phyloP scores from a whole-genome alignment of 2,329 filamentous ascomycete genomes.

The Taxawa tesnikishii region DNA sequence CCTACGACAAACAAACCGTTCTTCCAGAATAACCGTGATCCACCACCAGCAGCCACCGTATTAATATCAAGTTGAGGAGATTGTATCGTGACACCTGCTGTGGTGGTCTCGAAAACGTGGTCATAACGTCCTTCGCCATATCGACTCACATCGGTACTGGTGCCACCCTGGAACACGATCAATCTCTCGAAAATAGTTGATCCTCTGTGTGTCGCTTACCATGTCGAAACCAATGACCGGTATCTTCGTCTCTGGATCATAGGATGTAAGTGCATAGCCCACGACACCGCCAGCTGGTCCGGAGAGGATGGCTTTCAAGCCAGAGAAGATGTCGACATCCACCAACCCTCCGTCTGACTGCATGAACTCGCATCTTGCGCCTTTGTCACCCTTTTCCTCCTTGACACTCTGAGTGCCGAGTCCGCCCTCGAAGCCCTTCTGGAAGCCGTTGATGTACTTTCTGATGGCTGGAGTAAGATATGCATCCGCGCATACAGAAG shows the following conservation, averaged over 20 bases:
- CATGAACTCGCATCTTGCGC: slow-evolving; percentile 88
- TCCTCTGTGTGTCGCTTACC: too few relatives aligned
- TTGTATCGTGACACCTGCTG: slow-evolving; percentile 86
- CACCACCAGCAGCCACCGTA: slow-evolving; percentile 83
- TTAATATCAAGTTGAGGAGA: slow-evolving; percentile 90
- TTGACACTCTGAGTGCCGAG: slow-evolving; percentile 66
- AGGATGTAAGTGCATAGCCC: slow-evolving; percentile 83
- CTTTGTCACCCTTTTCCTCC: slow-evolving; percentile 49
- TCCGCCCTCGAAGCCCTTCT: slow-evolving; percentile 67
- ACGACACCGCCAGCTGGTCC: slow-evolving; percentile 90
- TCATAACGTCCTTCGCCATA: slow-evolving; percentile 73
- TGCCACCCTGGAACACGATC: too few relatives aligned
- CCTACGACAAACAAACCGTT: slow-evolving; percentile 87
- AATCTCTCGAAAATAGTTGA: too few relatives aligned
- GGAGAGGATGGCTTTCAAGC: slow-evolving; percentile 72
- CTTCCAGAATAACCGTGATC: slow-evolving; percentile 71
- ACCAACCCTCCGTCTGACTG: slow-evolving; percentile 66
- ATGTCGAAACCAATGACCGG: slow-evolving; percentile 94
- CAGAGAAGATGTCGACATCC: slow-evolving; percentile 71
- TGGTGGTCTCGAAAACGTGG: slow-evolving; percentile 89
- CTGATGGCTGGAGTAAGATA: slow-evolving; percentile 70
- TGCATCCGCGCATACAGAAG: slow-evolving; percentile 67
- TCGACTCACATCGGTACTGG: slow-evolving; percentile 79
- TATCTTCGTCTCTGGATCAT: slow-evolving; percentile 67
- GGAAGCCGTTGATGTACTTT: slow-evolving; percentile 67